These are phyloP conservation scores for Agaricus blazei DNA, from an alignment of 768 basidiomycete species.

Conservation along the genomic window DNA sequence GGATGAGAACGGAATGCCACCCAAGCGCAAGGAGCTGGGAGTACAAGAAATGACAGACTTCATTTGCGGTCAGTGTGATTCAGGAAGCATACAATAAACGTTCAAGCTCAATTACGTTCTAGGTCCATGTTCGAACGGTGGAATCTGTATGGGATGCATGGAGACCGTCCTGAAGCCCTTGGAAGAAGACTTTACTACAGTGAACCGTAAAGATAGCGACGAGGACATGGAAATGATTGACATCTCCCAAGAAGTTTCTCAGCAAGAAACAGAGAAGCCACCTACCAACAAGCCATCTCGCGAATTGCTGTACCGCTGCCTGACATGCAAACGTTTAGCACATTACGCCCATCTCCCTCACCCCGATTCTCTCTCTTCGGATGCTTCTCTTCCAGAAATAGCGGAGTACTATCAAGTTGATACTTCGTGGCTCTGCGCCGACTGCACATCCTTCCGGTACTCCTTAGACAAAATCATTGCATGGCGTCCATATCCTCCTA, in stretches of 20 bases:
- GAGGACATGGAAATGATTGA: constrained; percentile 33
- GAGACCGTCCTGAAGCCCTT: constrained; percentile 44
- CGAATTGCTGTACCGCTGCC: constrained; percentile 75
- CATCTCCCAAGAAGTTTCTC: constrained; percentile 10
- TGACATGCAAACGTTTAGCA: constrained; percentile 74
- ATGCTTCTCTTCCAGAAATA: constrained; percentile 35
- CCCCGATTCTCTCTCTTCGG: constrained; percentile 32
- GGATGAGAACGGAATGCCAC: constrained; percentile 16
- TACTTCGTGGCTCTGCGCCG: constrained; percentile 63
- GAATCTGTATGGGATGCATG: constrained; percentile 73
- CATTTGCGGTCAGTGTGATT: constrained; percentile 47
- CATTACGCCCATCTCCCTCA: constrained; percentile 74
- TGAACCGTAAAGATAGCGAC: background rate
- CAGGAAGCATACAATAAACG: background rate
- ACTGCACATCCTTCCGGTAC: constrained; percentile 71
- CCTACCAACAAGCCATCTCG: constrained; percentile 15
- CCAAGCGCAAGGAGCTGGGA: constrained; percentile 42
- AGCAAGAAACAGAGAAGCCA: constrained; percentile 6
- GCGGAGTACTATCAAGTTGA: constrained; percentile 56
- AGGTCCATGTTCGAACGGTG: constrained; percentile 67
- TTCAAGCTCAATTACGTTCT: background rate
- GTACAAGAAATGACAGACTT: constrained; percentile 69
- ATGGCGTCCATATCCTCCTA: constrained; percentile 79
- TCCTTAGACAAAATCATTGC: constrained; percentile 82
- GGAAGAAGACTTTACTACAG: constrained; percentile 3